Evolutionary conservation across 2,329 filamentous ascomycete species (phyloP).

Genomic region (Aspergillus felis): DNA sequence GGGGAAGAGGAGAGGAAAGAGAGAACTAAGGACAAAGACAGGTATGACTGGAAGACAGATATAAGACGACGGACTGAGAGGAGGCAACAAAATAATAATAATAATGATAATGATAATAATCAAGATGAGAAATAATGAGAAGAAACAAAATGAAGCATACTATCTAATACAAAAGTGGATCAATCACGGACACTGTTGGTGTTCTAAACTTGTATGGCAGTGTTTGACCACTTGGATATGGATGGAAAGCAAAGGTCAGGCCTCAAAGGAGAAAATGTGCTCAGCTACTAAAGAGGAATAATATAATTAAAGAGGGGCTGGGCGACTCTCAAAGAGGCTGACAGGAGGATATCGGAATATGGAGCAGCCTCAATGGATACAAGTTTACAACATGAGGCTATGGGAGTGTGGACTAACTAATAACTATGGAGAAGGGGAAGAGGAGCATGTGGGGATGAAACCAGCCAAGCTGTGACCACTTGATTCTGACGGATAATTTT

Average conservation of each 20-base stretch:
- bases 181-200: not conserved
- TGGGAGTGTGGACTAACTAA: not conserved
- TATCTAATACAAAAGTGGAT: not conserved
- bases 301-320: not conserved
- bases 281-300: not conserved
- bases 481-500: not conserved
- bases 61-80: not conserved
- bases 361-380: not conserved
- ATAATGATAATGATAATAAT: not conserved
- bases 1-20: constrained; percentile 6
- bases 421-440: not conserved
- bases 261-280: not conserved
- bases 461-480: not conserved
- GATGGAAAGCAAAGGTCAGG: not conserved
- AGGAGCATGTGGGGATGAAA: not conserved
- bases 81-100: not conserved
- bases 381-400: not conserved
- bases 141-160: not conserved
- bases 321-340: not conserved
- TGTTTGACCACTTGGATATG: not conserved
- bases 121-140: not conserved
- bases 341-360: not conserved
- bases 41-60: constrained; percentile 7
- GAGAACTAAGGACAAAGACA: constrained; percentile 6
- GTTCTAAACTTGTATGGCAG: not conserved